Conservation (phyloP, 2,329 filamentous ascomycete genomes). For the Claviceps lovelessii region DNA sequence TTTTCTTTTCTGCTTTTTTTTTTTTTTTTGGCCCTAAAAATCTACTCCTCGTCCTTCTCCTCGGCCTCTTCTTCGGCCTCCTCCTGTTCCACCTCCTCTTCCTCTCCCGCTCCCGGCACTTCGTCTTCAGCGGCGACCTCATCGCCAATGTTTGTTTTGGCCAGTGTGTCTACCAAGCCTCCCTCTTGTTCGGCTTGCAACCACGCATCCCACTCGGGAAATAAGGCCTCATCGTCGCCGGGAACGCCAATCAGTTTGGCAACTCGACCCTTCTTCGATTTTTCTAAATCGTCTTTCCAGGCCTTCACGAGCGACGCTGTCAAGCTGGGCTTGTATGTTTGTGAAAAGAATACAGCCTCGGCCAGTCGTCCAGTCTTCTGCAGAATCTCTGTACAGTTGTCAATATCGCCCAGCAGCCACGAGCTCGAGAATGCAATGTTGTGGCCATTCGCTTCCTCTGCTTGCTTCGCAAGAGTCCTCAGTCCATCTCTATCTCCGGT, state of each 20-base stretch:
- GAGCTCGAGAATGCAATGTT: slow-evolving; percentile 86
- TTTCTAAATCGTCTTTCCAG: slow-evolving; percentile 79
- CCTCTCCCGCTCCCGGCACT: slow-evolving; percentile 11
- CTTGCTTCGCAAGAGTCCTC: slow-evolving; percentile 55
- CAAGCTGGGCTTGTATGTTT: slow-evolving; percentile 84
- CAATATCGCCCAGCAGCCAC: slow-evolving; percentile 75
- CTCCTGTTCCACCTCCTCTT: slow-evolving; percentile 8
- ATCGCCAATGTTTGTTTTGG: slow-evolving; percentile 2
- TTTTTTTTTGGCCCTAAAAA: slow-evolving; percentile 4
- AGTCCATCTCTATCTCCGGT: slow-evolving; percentile 68
- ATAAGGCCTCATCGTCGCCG: slow-evolving; percentile 71
- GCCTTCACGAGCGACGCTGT: slow-evolving; percentile 51
- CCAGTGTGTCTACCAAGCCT: slow-evolving; percentile 18
- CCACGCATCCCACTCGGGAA: slow-evolving; percentile 94
- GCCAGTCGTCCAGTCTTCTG: slow-evolving; percentile 63
- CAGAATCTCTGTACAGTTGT: slow-evolving; percentile 68
- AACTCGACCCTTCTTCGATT: slow-evolving; percentile 72
- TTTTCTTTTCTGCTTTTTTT: slow-evolving; percentile 5
- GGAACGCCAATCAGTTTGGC: slow-evolving; percentile 72
- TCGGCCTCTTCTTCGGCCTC: slow-evolving; percentile 12
- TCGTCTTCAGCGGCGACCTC: slow-evolving; percentile 1
- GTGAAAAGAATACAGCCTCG: slow-evolving; percentile 81
- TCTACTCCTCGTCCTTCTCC: slow-evolving; percentile 12
- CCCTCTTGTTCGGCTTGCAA: slow-evolving; percentile 66
- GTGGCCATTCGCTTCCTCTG: slow-evolving; percentile 62